phyloP scores from a whole-genome alignment of 1,284 basidiomycete species.

The Heterobasidion occidentale region DNA sequence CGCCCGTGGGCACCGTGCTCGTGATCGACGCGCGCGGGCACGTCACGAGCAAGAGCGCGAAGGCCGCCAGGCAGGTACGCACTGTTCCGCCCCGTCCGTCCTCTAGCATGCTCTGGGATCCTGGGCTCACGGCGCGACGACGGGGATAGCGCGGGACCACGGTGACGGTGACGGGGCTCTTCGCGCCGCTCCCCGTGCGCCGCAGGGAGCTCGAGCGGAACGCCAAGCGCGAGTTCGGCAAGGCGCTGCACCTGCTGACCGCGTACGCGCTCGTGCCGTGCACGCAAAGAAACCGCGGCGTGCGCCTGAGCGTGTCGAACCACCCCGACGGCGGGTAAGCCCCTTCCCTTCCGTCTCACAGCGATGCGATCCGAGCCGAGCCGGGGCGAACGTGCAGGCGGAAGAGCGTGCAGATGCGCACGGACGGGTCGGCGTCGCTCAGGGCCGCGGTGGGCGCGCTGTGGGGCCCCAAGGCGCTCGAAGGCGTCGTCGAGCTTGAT shows the following conservation, averaged over 20 bases:
- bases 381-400: too few species aligned
- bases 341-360: too few species aligned
- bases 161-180: slow-evolving; percentile 67
- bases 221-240: slow-evolving; percentile 85
- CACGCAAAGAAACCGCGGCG: slow-evolving; percentile 40
- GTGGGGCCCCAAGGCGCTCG: slow-evolving; percentile 81
- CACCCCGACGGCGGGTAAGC: slow-evolving; percentile 66
- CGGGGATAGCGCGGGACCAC: slow-evolving; percentile 77
- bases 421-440: slow-evolving; percentile 57
- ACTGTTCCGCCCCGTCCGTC: too few species aligned
- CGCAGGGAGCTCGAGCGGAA: slow-evolving; percentile 90
- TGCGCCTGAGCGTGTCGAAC: slow-evolving; percentile 75
- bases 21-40: slow-evolving; percentile 63
- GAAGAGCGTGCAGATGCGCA: slow-evolving; percentile 68
- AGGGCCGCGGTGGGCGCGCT: slow-evolving; percentile 67
- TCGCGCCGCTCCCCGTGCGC: slow-evolving; percentile 82
- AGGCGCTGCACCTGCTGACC: slow-evolving; percentile 74
- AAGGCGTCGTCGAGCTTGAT: slow-evolving; percentile 69
- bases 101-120: too few species aligned
- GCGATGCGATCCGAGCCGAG: too few species aligned
- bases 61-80: slow-evolving; percentile 69
- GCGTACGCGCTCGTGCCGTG: slow-evolving; percentile 90
- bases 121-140: too few species aligned
- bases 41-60: slow-evolving; percentile 39
- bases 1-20: slow-evolving; percentile 75